phyloP scores from a whole-genome alignment of 768 basidiomycete genomes.

The Astraeus odoratus region DNA sequence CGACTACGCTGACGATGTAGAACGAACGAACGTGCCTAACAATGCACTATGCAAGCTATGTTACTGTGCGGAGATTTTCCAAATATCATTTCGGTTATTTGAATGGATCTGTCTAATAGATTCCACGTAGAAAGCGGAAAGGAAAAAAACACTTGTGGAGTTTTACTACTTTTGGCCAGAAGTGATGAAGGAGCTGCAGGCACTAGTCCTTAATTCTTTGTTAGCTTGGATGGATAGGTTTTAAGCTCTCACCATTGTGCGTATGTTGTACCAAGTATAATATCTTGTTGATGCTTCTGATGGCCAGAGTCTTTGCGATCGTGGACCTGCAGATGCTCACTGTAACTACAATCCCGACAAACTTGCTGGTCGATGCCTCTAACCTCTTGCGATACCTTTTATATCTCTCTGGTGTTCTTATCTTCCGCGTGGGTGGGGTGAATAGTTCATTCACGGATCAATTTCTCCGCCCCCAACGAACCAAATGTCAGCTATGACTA shows the following conservation, averaged over 20 bases:
- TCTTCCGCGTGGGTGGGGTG: constrained; percentile 26
- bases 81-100: neutral
- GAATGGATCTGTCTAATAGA: neutral
- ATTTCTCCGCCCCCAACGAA: neutral
- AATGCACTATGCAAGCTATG: neutral
- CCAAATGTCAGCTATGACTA: constrained; percentile 18
- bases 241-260: constrained; percentile 23
- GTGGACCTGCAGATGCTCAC: constrained; percentile 23
- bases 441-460: constrained; percentile 8
- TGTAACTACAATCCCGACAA: constrained; percentile 18
- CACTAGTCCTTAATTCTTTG: constrained; percentile 14
- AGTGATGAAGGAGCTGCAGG: constrained; percentile 7
- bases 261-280: neutral
- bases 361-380: constrained; percentile 7
- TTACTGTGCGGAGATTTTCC: neutral
- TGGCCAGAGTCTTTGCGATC: constrained; percentile 25
- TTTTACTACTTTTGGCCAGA: neutral
- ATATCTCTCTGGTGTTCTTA: constrained; percentile 24
- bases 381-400: constrained; percentile 15
- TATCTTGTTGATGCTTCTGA: neutral
- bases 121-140: constrained; percentile 2
- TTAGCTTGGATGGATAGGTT: constrained; percentile 20
- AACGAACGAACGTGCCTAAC: neutral
- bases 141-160: neutral
- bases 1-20: neutral